Base-by-base conservation (phyloP, 805 yeast genomes). In the Suhomyces sp. region DNA sequence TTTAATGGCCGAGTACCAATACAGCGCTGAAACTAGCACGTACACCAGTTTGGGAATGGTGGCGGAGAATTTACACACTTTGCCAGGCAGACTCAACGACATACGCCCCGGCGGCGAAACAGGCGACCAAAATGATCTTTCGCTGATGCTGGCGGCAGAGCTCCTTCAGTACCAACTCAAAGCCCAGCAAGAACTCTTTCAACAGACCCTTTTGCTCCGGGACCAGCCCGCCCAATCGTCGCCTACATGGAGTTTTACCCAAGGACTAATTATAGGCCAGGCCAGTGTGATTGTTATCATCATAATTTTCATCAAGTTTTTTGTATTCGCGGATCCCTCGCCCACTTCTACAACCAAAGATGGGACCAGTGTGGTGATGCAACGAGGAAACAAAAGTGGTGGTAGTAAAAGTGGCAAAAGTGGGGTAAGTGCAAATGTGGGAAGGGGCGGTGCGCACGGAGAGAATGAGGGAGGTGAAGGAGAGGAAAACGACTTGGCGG, bases 181-280 rank as follows among this genome's bases (percentile, higher is more conserved):
- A 50, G 24, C 57, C 1, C 74, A 70, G 44, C 73, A 70, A 51
- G 70, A 70, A 24, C 65, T 63, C 41, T 53, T 71, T 42, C 69
- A 65, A 31, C 72, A 69, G 52, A 54, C 66, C 42, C 51, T 67
- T 12, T 51, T 64, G 19, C 26, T 61, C 2, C 60, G 57, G 40
- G 67, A 64, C 50, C 47, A 27, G 31, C 40, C 47, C 65, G 51
- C 46, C 52, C 53, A 29, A 10, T 46, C n/a, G 46, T 40, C 54
- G 31, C 52, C 50, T 29, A 58, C 58, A 3, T 84, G 89, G 87
- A 81, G 88, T n/a, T 88, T 88, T 61, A 83, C 90, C 0, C 89
- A 87, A 58, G 96, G 96, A 1, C 73, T 88, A 12, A 71, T 88
- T 1, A 54, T 88, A 2, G 96, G 96, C 0, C 94, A 88, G 63